phyloP scores from a whole-genome alignment of 257 asterid genomes.

The Penstemon barbatus region DNA sequence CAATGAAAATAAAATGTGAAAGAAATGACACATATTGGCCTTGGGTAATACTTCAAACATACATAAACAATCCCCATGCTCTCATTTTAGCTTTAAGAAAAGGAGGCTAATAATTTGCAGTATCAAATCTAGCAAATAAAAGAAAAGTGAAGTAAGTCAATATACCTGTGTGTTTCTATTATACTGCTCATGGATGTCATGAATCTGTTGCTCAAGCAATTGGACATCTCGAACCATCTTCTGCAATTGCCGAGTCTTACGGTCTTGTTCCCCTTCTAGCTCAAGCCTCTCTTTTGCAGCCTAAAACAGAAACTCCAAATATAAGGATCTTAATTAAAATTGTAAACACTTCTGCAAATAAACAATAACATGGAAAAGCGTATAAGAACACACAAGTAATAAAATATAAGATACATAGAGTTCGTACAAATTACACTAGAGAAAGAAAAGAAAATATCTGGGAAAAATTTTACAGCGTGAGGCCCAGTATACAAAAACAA shows the following conservation, averaged over 20 bases:
- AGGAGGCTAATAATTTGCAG: conserved; percentile 24
- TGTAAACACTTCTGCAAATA: neutral
- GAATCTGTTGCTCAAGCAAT: conserved; percentile 61
- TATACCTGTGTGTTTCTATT: conserved; percentile 70
- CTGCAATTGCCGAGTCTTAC: conserved; percentile 42
- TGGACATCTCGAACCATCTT: conserved; percentile 47
- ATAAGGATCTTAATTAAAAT: conserved; percentile 27
- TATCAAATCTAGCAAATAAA: conserved; percentile 19
- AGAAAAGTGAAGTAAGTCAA: conserved; percentile 23
- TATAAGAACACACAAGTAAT: no score
- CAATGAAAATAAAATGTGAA: neutral
- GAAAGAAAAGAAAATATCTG: conserved; percentile 13
- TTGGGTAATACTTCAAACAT: neutral
- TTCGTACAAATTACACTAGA: conserved; percentile 12
- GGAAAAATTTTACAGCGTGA: neutral
- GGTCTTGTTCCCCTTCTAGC: conserved; percentile 56
- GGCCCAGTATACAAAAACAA: conserved; percentile 18
- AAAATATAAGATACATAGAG: no score
- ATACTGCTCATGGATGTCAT: conserved; percentile 64
- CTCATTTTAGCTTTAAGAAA: conserved; percentile 9
- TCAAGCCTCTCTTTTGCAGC: conserved; percentile 64
- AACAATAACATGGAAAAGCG: neutral
- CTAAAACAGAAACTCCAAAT: conserved; percentile 41
- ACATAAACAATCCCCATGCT: neutral
- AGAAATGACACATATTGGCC: neutral